These are phyloP conservation scores for Annulohypoxylon nitens DNA, from an alignment of 495 filamentous ascomycete genomes.

Conservation along the genomic window DNA sequence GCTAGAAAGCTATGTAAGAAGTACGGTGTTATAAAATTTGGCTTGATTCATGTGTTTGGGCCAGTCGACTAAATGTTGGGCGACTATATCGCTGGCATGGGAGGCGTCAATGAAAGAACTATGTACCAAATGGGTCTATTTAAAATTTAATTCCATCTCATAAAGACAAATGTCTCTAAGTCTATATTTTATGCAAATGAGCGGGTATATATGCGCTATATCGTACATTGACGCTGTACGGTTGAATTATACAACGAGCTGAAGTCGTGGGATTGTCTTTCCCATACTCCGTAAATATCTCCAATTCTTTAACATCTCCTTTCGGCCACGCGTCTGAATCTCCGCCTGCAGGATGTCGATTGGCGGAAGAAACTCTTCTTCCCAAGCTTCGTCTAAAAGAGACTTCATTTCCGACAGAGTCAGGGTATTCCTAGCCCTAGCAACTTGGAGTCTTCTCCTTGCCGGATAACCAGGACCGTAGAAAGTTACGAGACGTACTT, in stretches of 20 bases:
- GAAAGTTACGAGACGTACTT: slow-evolving; percentile 45
- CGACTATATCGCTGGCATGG: slow-evolving; percentile 18
- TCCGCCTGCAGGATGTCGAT: slow-evolving; percentile 33
- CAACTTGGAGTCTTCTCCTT: slow-evolving; percentile 22
- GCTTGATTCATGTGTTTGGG: slow-evolving; percentile 20
- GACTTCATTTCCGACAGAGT: slow-evolving; percentile 47
- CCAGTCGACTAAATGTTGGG: slow-evolving; percentile 20
- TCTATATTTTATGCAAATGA: slow-evolving; percentile 19
- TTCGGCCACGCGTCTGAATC: slow-evolving; percentile 23
- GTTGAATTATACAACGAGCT: slow-evolving; percentile 20
- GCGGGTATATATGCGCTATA: slow-evolving; percentile 37
- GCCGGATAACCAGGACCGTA: slow-evolving; percentile 43
- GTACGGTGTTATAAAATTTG: slow-evolving; percentile 30
- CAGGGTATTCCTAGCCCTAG: slow-evolving; percentile 42
- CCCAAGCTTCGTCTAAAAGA: slow-evolving; percentile 53
- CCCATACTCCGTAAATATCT: slow-evolving; percentile 32
- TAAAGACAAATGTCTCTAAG: not conserved
- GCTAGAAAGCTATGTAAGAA: slow-evolving; percentile 29
- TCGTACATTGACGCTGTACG: not conserved
- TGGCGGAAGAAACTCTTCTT: slow-evolving; percentile 48
- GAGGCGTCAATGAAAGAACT: slow-evolving; percentile 8
- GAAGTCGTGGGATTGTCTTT: slow-evolving; percentile 22
- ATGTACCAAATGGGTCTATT: slow-evolving; percentile 34
- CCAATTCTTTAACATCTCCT: slow-evolving; percentile 16
- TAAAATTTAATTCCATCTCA: slow-evolving; percentile 39